Evolutionary conservation across 768 basidiomycete species (phyloP).

Genomic region (Termitomyces sp.): DNA sequence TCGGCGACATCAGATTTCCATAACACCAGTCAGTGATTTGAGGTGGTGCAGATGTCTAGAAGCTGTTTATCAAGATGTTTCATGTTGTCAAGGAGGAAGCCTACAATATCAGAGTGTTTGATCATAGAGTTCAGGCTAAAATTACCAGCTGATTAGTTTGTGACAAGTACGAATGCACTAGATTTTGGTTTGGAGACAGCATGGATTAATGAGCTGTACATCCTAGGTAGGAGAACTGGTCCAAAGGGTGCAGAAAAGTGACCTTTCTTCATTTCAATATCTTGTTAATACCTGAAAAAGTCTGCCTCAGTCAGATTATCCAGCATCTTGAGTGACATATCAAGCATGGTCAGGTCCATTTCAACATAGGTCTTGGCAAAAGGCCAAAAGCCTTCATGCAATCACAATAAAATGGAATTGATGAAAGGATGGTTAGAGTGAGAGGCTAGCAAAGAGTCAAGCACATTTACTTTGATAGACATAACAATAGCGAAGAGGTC

Average conservation of each 20-base stretch:
- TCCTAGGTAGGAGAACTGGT: background rate
- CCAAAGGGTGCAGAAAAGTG: background rate
- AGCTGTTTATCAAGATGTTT: background rate
- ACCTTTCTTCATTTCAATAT: background rate
- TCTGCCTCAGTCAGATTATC: background rate
- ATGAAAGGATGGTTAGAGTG: background rate
- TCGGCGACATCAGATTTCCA: no score
- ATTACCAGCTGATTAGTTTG: background rate
- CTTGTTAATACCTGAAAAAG: background rate
- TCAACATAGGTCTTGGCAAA: background rate
- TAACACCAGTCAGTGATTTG: no score
- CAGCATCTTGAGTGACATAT: background rate
- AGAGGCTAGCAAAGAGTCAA: background rate
- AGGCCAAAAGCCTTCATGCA: background rate
- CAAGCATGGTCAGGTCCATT: background rate
- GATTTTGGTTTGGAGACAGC: background rate
- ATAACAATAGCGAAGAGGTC: background rate
- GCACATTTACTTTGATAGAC: background rate
- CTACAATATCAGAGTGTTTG: background rate
- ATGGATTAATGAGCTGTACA: background rate
- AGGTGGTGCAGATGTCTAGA: no score
- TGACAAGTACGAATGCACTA: background rate
- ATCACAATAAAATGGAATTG: background rate
- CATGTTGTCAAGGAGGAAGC: background rate
- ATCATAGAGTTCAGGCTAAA: background rate